Evolutionary conservation across 768 basidiomycete species (phyloP).

Genomic region (Coprinopsis strossmayeri): DNA sequence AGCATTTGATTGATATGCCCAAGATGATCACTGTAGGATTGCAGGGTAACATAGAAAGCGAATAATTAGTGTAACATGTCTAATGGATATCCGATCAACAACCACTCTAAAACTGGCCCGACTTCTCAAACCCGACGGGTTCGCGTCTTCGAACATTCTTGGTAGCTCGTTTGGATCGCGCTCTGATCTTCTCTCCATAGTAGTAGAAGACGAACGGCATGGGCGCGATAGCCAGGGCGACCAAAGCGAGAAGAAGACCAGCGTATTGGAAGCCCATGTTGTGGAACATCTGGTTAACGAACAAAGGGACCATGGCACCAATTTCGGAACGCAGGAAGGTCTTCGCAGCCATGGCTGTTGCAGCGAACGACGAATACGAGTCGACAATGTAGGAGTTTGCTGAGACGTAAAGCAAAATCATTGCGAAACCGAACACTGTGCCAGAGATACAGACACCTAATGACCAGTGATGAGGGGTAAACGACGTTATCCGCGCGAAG

Average conservation of each 20-base stretch:
- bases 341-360: slow-evolving; percentile 39
- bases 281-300: slow-evolving; percentile 35
- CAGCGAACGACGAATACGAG: slow-evolving; percentile 33
- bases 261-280: slow-evolving; percentile 35
- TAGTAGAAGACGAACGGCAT: slow-evolving; percentile 35
- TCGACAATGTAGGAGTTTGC: slow-evolving; percentile 41
- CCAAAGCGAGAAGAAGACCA: slow-evolving; percentile 28
- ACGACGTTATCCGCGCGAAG: not conserved
- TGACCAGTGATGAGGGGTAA: not conserved
- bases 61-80: no score
- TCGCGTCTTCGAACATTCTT: slow-evolving; percentile 3
- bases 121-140: not conserved
- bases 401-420: slow-evolving; percentile 37
- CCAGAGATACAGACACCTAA: slow-evolving; percentile 27
- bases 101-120: not conserved
- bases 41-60: no score
- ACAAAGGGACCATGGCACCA: slow-evolving; percentile 32
- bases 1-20: no score
- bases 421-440: slow-evolving; percentile 31
- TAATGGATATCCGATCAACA: not conserved
- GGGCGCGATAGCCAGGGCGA: slow-evolving; percentile 26
- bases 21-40: no score
- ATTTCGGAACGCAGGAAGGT: slow-evolving; percentile 32
- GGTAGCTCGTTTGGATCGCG: slow-evolving; percentile 14
- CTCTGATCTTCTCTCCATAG: slow-evolving; percentile 36